These are phyloP conservation scores for Tetragonia tetragonoides DNA, from an alignment of 148 eudicot genomes.

Conservation along the genomic window DNA sequence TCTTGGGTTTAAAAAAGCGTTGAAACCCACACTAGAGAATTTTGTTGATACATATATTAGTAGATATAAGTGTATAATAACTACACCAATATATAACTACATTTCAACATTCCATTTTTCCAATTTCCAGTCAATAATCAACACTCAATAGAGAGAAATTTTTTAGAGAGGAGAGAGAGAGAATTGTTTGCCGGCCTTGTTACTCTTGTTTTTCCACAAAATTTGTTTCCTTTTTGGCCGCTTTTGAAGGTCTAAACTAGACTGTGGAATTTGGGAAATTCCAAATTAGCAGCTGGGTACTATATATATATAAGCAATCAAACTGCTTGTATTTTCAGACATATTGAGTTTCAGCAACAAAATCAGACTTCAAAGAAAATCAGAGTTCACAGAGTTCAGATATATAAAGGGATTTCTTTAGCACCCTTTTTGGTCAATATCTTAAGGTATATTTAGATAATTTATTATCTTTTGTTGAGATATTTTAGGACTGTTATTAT, in stretches of 20 bases:
- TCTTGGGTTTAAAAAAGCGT: no score
- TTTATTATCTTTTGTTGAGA: no score
- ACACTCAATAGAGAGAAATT: no score
- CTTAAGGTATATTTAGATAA: not conserved
- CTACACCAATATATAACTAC: not conserved
- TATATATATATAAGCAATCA: not conserved
- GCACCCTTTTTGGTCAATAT: not conserved
- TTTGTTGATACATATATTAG: no score
- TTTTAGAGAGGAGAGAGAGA: no score
- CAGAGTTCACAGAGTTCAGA: no score
- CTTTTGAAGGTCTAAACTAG: conserved; percentile 10
- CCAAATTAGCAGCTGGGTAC: not conserved
- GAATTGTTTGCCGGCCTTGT: not conserved
- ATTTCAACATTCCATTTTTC: not conserved
- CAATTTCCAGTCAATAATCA: not conserved
- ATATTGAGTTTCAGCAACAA: not conserved
- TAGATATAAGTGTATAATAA: not conserved
- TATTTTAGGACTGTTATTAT: no score
- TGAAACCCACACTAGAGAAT: no score
- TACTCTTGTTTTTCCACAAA: not conserved
- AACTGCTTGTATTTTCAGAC: not conserved
- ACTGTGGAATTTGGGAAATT: not conserved
- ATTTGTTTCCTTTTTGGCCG: not conserved
- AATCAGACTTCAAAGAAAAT: not conserved
- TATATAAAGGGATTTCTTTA: not conserved